Evolutionary conservation across 805 yeast species (phyloP), one percentile per base, ranked within the genome.

Genomic region (Blastobotrys mokoenaii): DNA sequence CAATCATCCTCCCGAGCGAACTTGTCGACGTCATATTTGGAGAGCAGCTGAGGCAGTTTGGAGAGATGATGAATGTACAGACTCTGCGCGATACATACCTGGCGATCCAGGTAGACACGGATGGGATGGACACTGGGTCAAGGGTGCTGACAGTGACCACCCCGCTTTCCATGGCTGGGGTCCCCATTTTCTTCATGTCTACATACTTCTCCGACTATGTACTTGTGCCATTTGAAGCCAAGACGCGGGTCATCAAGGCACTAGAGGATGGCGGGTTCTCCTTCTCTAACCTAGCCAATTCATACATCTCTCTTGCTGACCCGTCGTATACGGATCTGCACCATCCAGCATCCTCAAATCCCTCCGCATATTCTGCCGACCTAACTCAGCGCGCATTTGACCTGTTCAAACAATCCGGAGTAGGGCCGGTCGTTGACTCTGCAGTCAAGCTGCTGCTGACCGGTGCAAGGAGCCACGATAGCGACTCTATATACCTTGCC

Each of bases 141-240:
- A 63, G 80, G 36, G 78, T 80, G 12, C 58, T 80, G 39, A 76
- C 74, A 45, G 61, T 80, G 34, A 77, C 82, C 1, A 66, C 68
- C 42, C 85, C 85, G 0, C 62, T 80, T n/a, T 71, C 82, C 0
- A 65, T 67, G 33, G 76, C 76, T 40, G 70, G 68, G 14, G 77
- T 80, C 27, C 71, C 84, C 1, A 65, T 80, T 30, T 80, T 78
- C 56, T 80, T 80, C 60, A 59, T 80, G 29, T 71, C 80, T 14
- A 76, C 80, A 30, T 82, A 80, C 60, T 79, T 77, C 59, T 73
- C 79, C 35, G 84, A 80, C 59, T 74, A 76, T 40, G 79, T 80
- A 17, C 63, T 80, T 40, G 68, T 79, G n/a, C 86, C 86, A 0
- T 59, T 58, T 32, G 53, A 56, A 4, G 65, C 68, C 5, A 69